A percentile compares a stretch with the other conserved stretches of the same genome.
Conservation (phyloP, 306 rosid genomes). For the Sesbania bispinosa region DNA sequence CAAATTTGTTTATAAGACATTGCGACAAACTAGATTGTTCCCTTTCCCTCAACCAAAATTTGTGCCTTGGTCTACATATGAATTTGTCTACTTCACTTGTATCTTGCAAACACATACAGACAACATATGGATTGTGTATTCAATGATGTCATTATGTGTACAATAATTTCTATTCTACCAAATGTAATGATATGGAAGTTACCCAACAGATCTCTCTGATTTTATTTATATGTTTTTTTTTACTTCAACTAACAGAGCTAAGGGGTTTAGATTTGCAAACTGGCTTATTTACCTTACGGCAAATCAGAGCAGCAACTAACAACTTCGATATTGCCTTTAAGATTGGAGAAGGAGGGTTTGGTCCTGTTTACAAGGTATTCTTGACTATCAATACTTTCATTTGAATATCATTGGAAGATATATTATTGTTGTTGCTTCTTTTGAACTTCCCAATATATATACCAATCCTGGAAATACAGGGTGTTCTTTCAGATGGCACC, state of each 20-base stretch:
- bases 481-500: constrained; percentile 53
- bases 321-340: constrained; percentile 51
- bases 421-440: background rate
- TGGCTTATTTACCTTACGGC: constrained; percentile 46
- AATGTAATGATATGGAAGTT: background rate
- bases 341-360: constrained; percentile 82
- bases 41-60: background rate
- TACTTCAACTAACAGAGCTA: constrained; percentile 34
- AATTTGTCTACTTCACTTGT: background rate
- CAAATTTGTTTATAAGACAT: too few species aligned
- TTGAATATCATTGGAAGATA: background rate
- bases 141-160: background rate
- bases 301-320: constrained; percentile 57
- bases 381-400: background rate
- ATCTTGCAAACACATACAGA: background rate
- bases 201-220: background rate
- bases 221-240: background rate
- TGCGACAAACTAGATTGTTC: too few species aligned
- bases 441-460: background rate
- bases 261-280: constrained; percentile 51
- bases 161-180: background rate
- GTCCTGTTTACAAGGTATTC: constrained; percentile 68
- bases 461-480: constrained; percentile 35
- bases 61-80: background rate
- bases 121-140: background rate